Evolutionary conservation across 495 filamentous ascomycete species (phyloP), one percentile per base, ranked within the genome.

Genomic region (Talaromyces stipitatus): DNA sequence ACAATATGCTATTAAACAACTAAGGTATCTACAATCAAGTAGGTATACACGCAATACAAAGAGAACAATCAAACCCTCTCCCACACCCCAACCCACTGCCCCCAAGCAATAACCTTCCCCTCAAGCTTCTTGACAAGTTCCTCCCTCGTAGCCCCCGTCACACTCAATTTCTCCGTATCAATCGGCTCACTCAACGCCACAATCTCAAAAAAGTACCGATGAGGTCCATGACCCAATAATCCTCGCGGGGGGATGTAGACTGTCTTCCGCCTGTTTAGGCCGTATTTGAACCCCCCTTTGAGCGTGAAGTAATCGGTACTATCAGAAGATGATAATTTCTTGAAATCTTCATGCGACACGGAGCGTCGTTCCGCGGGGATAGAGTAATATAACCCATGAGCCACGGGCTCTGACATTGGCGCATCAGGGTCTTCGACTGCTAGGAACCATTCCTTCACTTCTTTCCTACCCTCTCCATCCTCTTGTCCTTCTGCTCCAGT

Each of bases 371-470:
- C 62, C 1, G 71, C 59, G 3, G 69, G 64, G 32, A 82, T 79
- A 1, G 71, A 72, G 22, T 69, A 69, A 58, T 74, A 79, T 27
- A 80, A 60, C 30, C 72, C 77, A 56, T 82, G 78, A 26, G 74
- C 64, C 29, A 75, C 70, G 4, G 78, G 72, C 18, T 59, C 69
- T 3, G 74, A 69, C 43, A 80, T 32, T 1, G 79, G 75, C 16
- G 73, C 73, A 60, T 83, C 78, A 0, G 78, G 74, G 48, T 83
- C 78, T 59, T 81, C 75, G 32, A 69, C 68, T 28, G 80, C 59
- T 6, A 83, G 56, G 3, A 82, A 61, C 61, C 75, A 82, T 58
- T 82, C 64, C 46, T 71, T 71, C 4, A 74, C 71, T 5, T 41
- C 32, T 20, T 36, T 14, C 3, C 69, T 52, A n/a, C n/a, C n/a